Percentiles rank a stretch among this genome's conserved stretches.
These are phyloP conservation scores for Scleroderma citrinum DNA, from an alignment of 768 basidiomycete species.

Conservation along the genomic window DNA sequence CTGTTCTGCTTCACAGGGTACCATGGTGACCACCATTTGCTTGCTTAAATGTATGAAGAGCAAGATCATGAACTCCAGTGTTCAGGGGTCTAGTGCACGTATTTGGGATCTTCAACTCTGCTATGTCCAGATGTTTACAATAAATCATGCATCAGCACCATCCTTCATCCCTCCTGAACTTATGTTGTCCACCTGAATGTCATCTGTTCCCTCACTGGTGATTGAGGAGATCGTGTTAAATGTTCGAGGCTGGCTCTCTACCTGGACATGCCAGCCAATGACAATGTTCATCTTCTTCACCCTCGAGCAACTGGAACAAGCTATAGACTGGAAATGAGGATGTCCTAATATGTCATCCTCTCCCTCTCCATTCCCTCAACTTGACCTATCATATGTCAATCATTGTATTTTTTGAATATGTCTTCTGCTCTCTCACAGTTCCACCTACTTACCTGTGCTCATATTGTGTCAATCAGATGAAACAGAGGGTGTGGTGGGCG, in stretches of 20 bases:
- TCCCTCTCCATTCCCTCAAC: neutral
- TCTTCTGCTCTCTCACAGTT: neutral
- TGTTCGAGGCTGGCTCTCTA: conserved; percentile 93
- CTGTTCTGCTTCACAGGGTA: conserved; percentile 47
- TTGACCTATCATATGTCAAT: neutral
- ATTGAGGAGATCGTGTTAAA: conserved; percentile 81
- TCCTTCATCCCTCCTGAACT: too few relatives aligned
- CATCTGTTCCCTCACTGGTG: conserved; percentile 59
- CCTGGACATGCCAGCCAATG: conserved; percentile 82
- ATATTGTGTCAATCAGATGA: too few relatives aligned
- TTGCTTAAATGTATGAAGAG: conserved; percentile 87
- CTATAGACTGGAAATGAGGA: conserved; percentile 50
- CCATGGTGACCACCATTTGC: conserved; percentile 84
- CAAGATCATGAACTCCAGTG: conserved; percentile 86
- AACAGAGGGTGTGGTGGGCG: too few relatives aligned
- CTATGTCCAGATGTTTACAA: too few relatives aligned
- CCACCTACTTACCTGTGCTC: too few relatives aligned
- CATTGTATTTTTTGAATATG: neutral
- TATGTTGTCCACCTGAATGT: conserved; percentile 64
- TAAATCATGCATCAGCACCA: too few relatives aligned
- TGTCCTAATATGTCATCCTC: conserved; percentile 4
- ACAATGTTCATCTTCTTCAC: conserved; percentile 86
- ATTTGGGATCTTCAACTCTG: too few relatives aligned
- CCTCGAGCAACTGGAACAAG: conserved; percentile 72
- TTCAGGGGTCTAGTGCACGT: conserved; percentile 69